Conservation (phyloP, 2,329 filamentous ascomycete species). For the Orbilia javanica region DNA sequence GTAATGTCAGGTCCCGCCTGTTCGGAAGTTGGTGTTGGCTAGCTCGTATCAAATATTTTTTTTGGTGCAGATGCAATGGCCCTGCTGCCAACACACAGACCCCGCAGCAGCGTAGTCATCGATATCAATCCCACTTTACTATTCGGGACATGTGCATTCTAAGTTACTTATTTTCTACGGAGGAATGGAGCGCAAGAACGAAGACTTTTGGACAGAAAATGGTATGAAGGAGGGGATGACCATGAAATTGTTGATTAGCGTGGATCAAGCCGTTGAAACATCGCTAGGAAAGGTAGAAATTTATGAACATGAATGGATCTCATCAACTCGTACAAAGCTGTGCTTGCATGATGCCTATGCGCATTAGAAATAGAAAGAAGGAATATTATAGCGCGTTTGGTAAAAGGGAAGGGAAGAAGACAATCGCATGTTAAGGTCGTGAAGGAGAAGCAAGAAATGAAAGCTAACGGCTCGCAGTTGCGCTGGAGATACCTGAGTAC, state of each 20-base stretch:
- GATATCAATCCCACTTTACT: constrained; percentile 22
- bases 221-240: constrained; percentile 25
- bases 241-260: constrained; percentile 37
- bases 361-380: constrained; percentile 44
- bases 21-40: constrained; percentile 46
- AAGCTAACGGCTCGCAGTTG: constrained; percentile 27
- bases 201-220: constrained; percentile 28
- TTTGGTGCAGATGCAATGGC: constrained; percentile 24
- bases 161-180: constrained; percentile 24
- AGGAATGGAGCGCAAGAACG: not conserved
- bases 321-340: constrained; percentile 59
- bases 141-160: constrained; percentile 3
- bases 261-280: constrained; percentile 18
- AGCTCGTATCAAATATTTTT: constrained; percentile 49
- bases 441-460: constrained; percentile 31
- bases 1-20: constrained; percentile 16
- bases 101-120: constrained; percentile 45
- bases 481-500: constrained; percentile 8
- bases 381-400: constrained; percentile 31
- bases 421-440: constrained; percentile 26
- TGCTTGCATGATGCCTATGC: constrained; percentile 53
- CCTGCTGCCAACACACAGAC: constrained; percentile 57
- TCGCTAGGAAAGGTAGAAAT: constrained; percentile 40
- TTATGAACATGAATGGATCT: constrained; percentile 59
- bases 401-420: constrained; percentile 6